Percentiles rank a stretch among this genome's conserved stretches.
These are phyloP conservation scores for Cutaneotrichosporon cavernicola DNA, from an alignment of 1,284 basidiomycete genomes.

Conservation along the genomic window DNA sequence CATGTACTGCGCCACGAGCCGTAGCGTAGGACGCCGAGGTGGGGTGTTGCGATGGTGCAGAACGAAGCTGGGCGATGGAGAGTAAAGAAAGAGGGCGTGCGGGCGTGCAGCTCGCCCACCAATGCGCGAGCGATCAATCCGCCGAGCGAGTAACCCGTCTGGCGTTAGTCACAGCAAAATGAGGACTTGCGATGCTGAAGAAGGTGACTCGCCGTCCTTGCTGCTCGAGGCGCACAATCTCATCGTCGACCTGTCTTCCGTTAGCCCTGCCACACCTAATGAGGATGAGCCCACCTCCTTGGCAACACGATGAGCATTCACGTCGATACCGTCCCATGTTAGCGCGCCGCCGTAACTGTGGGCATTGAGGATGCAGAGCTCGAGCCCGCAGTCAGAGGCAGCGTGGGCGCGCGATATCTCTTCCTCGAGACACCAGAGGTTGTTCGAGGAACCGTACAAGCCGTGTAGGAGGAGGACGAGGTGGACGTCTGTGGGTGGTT, in stretches of 20 bases:
- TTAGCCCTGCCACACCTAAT: not conserved
- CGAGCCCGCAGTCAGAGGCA: slow-evolving; percentile 9
- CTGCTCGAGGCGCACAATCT: slow-evolving; percentile 41
- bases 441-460: slow-evolving; percentile 45
- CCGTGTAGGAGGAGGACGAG: slow-evolving; percentile 52
- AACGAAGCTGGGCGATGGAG: slow-evolving; percentile 44
- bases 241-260: slow-evolving; percentile 36
- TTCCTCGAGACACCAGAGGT: slow-evolving; percentile 40
- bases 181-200: slow-evolving; percentile 43
- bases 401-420: slow-evolving; percentile 28
- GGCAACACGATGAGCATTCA: slow-evolving; percentile 44
- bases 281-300: slow-evolving; percentile 34
- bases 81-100: slow-evolving; percentile 44
- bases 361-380: slow-evolving; percentile 32
- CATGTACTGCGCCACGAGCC: slow-evolving; percentile 23
- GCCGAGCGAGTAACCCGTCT: slow-evolving; percentile 52
- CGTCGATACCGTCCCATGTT: slow-evolving; percentile 53
- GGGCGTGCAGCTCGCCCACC: slow-evolving; percentile 43
- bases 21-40: slow-evolving; percentile 46
- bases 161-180: not conserved
- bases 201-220: slow-evolving; percentile 34
- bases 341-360: slow-evolving; percentile 36
- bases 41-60: slow-evolving; percentile 50
- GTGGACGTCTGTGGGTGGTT: slow-evolving; percentile 30
- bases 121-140: slow-evolving; percentile 51